Evolutionary conservation across 2,329 filamentous ascomycete genomes (phyloP).

Genomic region (Didymella segeticola): DNA sequence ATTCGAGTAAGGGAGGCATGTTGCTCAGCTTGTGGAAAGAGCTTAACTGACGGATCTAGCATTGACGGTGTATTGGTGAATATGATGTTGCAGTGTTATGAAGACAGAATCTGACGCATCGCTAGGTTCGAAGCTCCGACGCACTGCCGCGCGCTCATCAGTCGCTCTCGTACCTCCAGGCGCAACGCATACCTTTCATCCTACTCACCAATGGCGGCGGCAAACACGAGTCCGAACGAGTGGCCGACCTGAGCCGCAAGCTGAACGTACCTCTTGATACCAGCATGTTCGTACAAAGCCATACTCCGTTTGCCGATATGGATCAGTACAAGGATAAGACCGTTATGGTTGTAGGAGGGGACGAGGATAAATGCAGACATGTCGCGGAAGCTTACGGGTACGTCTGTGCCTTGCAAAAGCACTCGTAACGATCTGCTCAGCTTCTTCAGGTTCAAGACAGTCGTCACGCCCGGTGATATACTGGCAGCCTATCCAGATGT

Average conservation of each 20-base stretch:
- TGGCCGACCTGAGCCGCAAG: slow-evolving; percentile 71
- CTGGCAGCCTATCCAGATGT: slow-evolving; percentile 74
- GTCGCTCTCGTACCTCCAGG: slow-evolving; percentile 75
- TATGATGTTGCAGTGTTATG: neutral
- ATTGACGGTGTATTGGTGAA: slow-evolving; percentile 92
- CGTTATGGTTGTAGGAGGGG: slow-evolving; percentile 57
- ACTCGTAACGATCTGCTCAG: slow-evolving; percentile 2
- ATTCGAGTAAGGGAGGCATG: slow-evolving; percentile 58
- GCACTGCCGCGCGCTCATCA: slow-evolving; percentile 80
- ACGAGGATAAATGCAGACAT: slow-evolving; percentile 64
- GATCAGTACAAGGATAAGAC: slow-evolving; percentile 64
- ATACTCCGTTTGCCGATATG: slow-evolving; percentile 81
- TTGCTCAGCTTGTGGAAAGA: slow-evolving; percentile 13
- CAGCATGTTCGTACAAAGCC: slow-evolving; percentile 82
- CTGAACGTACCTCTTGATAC: slow-evolving; percentile 70
- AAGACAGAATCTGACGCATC: neutral
- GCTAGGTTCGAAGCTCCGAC: slow-evolving; percentile 67
- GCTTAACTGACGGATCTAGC: slow-evolving; percentile 51
- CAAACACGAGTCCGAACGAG: slow-evolving; percentile 76
- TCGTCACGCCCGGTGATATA: slow-evolving; percentile 87
- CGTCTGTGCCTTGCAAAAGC: neutral
- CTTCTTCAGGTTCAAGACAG: slow-evolving; percentile 61
- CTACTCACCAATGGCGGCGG: slow-evolving; percentile 96
- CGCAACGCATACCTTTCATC: slow-evolving; percentile 84
- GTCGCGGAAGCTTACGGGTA: slow-evolving; percentile 70